A percentile compares a stretch with the other conserved stretches of the same genome.
phyloP scores from a whole-genome alignment of 2,329 filamentous ascomycete species.

The Hypomyces perniciosus region DNA sequence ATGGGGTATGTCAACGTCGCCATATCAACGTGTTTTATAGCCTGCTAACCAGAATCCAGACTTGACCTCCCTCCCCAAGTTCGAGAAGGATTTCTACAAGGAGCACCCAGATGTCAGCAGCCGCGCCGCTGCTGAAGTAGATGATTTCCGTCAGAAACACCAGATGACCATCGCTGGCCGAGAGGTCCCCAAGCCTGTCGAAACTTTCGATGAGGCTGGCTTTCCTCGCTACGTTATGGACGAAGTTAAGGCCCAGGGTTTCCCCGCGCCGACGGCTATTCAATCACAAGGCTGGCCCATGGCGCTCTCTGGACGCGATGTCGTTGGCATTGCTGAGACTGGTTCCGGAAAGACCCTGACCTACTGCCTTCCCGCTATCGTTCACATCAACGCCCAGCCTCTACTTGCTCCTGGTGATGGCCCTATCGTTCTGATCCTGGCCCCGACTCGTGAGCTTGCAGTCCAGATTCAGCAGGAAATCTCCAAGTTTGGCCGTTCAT shows the following conservation, averaged over 20 bases:
- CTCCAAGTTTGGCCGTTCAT: constrained; percentile 97
- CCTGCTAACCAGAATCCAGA: constrained; percentile 47
- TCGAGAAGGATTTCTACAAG: constrained; percentile 99
- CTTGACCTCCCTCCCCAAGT: constrained; percentile 74
- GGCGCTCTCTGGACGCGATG: constrained; percentile 95
- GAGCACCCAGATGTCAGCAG: constrained; percentile 73
- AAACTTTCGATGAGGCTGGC: constrained; percentile 95
- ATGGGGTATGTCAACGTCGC: constrained; percentile 61
- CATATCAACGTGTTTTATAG: not conserved
- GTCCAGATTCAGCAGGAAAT: constrained; percentile 99
- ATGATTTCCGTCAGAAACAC: constrained; percentile 79
- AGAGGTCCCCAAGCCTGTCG: constrained; percentile 86
- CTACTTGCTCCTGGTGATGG: constrained; percentile 92
- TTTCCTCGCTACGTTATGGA: constrained; percentile 97
- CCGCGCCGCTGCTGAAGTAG: constrained; percentile 73
- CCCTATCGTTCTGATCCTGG: constrained; percentile 91
- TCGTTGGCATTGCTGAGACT: constrained; percentile 98
- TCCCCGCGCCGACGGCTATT: constrained; percentile 87
- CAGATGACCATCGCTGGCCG: constrained; percentile 75
- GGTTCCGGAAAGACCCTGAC: constrained; percentile 98
- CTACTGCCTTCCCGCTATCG: constrained; percentile 95
- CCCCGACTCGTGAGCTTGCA: constrained; percentile 93
- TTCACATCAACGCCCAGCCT: constrained; percentile 99
- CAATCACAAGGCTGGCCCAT: constrained; percentile 99
- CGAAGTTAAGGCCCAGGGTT: constrained; percentile 97